phyloP scores from a whole-genome alignment of 2,329 filamentous ascomycete genomes.

The Kalmusia sp. region DNA sequence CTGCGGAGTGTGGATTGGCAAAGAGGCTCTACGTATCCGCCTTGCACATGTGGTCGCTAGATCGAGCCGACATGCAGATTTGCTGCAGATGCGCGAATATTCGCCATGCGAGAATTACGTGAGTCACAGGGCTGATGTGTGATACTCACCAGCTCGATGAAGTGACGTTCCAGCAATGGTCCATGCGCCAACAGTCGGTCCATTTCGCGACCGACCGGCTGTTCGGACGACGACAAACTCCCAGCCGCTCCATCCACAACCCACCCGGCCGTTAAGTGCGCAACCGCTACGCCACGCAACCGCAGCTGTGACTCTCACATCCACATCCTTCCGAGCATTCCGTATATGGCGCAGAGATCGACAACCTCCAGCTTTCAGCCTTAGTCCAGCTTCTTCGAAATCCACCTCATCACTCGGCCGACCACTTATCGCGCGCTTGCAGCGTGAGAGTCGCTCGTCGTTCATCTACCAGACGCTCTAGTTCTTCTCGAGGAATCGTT shows the following conservation, averaged over 20 bases:
- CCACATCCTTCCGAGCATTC: not conserved
- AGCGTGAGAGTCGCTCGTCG: not conserved
- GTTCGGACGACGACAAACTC: not conserved
- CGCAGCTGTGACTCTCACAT: not conserved
- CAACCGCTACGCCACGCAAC: not conserved
- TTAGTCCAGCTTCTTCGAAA: not conserved
- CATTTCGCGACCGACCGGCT: slow-evolving; percentile 2
- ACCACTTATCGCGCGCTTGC: not conserved
- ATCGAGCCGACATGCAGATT: not conserved
- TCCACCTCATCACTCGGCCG: not conserved
- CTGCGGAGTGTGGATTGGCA: too few relatives aligned
- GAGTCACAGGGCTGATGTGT: not conserved
- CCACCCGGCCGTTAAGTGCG: not conserved
- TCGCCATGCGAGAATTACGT: not conserved
- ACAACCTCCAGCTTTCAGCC: not conserved
- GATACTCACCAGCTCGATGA: too few relatives aligned
- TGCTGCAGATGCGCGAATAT: slow-evolving; percentile 1
- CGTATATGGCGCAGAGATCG: not conserved
- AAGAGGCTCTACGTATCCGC: not conserved
- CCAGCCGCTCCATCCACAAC: not conserved
- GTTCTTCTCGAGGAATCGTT: not conserved
- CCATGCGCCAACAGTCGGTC: not conserved
- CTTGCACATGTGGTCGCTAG: not conserved
- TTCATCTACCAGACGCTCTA: not conserved
- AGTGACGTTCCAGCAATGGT: not conserved